Percentiles rank a stretch among this genome's conserved stretches.
Conservation (phyloP, 1,139 yeast genomes). For the Suhomyces kunorum region DNA sequence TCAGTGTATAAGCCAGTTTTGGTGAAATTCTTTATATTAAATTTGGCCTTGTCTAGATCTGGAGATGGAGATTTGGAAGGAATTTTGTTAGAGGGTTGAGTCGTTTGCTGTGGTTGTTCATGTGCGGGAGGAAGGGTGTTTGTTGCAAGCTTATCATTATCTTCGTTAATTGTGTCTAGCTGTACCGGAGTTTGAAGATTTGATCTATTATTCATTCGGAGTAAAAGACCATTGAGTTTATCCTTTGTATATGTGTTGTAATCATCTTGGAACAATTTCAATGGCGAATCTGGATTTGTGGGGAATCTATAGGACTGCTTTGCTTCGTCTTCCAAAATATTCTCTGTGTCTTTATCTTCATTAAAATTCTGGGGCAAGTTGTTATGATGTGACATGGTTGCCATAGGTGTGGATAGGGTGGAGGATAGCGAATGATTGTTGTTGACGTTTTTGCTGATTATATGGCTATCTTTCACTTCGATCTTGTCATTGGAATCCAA, state of each 20-base stretch:
- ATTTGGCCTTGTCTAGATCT: constrained; percentile 21
- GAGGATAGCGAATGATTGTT: constrained; percentile 33
- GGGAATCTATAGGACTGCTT: constrained; percentile 20
- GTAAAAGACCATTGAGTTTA: constrained; percentile 34
- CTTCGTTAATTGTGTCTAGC: constrained; percentile 7
- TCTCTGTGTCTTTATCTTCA: constrained; percentile 26
- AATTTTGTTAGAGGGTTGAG: background rate
- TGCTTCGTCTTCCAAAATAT: constrained; percentile 22
- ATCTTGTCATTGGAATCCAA: constrained; percentile 17
- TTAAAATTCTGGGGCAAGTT: constrained; percentile 16
- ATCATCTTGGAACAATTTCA: constrained; percentile 40
- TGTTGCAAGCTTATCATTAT: constrained; percentile 6
- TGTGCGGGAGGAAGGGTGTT: constrained; percentile 1
- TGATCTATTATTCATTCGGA: constrained; percentile 28
- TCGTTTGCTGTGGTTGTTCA: background rate
- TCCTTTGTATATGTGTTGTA: constrained; percentile 48
- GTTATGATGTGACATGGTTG: constrained; percentile 20
- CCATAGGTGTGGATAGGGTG: constrained; percentile 40
- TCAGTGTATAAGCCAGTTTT: constrained; percentile 37
- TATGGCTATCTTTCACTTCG: constrained; percentile 10
- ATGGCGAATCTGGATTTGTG: constrained; percentile 36
- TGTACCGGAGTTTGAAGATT: constrained; percentile 17
- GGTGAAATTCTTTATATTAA: constrained; percentile 37
- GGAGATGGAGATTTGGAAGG: constrained; percentile 4
- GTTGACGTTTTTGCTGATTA: constrained; percentile 2